Percentiles rank a stretch among this genome's conserved stretches.
Conservation (phyloP, 2,329 filamentous ascomycete species). For the Penicillium expansum region DNA sequence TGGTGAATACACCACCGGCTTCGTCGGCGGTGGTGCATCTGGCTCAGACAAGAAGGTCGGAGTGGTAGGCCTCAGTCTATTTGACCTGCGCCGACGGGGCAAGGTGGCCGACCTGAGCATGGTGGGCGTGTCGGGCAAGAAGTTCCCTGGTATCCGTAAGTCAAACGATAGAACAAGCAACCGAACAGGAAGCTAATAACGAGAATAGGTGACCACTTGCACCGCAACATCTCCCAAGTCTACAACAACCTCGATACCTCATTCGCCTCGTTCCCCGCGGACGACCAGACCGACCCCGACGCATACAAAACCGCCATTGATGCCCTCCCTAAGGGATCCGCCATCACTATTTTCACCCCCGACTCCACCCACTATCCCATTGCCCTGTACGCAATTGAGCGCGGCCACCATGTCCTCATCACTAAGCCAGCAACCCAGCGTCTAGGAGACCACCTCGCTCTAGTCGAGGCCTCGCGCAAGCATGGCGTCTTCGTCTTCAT, state of each 20-base stretch:
- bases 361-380: slow-evolving; percentile 92
- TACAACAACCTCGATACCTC: slow-evolving; percentile 88
- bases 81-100: slow-evolving; percentile 81
- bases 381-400: slow-evolving; percentile 85
- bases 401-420: slow-evolving; percentile 83
- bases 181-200: slow-evolving; percentile 9
- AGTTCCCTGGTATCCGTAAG: slow-evolving; percentile 87
- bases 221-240: slow-evolving; percentile 80
- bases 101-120: slow-evolving; percentile 85
- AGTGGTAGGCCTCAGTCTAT: slow-evolving; percentile 84
- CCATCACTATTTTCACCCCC: slow-evolving; percentile 94
- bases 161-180: slow-evolving; percentile 14
- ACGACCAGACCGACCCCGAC: slow-evolving; percentile 69
- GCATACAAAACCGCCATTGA: slow-evolving; percentile 90
- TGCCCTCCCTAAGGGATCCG: slow-evolving; percentile 73
- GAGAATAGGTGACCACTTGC: slow-evolving; percentile 67
- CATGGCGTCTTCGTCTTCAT: slow-evolving; percentile 85
- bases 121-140: slow-evolving; percentile 84
- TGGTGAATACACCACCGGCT: slow-evolving; percentile 95
- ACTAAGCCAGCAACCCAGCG: slow-evolving; percentile 91
- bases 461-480: slow-evolving; percentile 69
- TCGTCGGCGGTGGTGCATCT: slow-evolving; percentile 78
- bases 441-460: slow-evolving; percentile 72
- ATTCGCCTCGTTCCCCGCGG: slow-evolving; percentile 77
- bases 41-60: slow-evolving; percentile 95